phyloP scores from a whole-genome alignment of 192 early-diverging fungal genomes.

The Coemansia sp. region DNA sequence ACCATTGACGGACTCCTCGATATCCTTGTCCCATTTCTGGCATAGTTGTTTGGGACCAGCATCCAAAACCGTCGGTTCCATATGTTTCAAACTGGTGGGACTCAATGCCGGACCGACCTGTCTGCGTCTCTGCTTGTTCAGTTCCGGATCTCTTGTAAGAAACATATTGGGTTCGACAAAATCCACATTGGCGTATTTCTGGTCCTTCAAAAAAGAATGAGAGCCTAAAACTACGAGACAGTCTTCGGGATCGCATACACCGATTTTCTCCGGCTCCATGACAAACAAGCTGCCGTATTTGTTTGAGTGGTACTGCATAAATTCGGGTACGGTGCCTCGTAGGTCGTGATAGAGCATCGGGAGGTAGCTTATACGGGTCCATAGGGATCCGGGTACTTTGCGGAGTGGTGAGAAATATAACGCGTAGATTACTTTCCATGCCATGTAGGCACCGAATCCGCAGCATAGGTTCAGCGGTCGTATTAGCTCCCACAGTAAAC shows the following conservation, averaged over 20 bases:
- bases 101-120: slow-evolving; percentile 40
- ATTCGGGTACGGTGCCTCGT: slow-evolving; percentile 34
- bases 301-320: slow-evolving; percentile 23
- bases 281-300: slow-evolving; percentile 47
- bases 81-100: slow-evolving; percentile 15
- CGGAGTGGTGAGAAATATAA: slow-evolving; percentile 40
- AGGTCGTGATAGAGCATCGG: slow-evolving; percentile 33
- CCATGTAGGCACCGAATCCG: slow-evolving; percentile 27
- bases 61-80: slow-evolving; percentile 38
- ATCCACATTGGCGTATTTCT: slow-evolving; percentile 27
- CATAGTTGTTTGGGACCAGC: slow-evolving; percentile 32
- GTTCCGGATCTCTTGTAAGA: slow-evolving; percentile 39
- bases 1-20: slow-evolving; percentile 4
- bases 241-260: slow-evolving; percentile 33
- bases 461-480: slow-evolving; percentile 20
- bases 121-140: slow-evolving; percentile 26
- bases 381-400: slow-evolving; percentile 41
- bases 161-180: slow-evolving; percentile 42
- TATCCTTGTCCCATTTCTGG: slow-evolving; percentile 28
- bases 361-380: slow-evolving; percentile 35
- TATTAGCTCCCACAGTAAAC: slow-evolving; percentile 11
- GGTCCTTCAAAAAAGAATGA: slow-evolving; percentile 43
- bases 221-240: slow-evolving; percentile 26
- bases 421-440: slow-evolving; percentile 27
- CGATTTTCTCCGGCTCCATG: slow-evolving; percentile 32